These are phyloP conservation scores for Lactifluus hygrophoroides DNA, from an alignment of 768 basidiomycete genomes.

Conservation along the genomic window DNA sequence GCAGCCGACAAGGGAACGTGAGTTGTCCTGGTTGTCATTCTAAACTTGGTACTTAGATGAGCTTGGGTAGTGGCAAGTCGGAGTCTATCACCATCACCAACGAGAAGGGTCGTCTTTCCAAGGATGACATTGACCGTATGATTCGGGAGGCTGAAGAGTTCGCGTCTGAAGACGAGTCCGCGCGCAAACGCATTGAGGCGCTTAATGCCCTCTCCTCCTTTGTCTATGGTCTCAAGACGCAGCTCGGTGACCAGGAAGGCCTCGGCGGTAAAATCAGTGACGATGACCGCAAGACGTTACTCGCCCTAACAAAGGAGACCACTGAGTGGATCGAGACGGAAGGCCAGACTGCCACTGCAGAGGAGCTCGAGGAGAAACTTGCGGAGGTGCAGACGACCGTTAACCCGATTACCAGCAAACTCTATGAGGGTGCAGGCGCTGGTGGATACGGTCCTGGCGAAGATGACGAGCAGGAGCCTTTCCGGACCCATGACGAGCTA, in stretches of 20 bases:
- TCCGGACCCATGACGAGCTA: slow-evolving; percentile 39
- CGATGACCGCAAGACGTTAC: slow-evolving; percentile 78
- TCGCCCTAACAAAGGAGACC: slow-evolving; percentile 76
- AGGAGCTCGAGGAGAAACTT: slow-evolving; percentile 90
- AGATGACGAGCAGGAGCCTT: slow-evolving; percentile 34
- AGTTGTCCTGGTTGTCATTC: slow-evolving; percentile 20
- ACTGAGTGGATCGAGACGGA: slow-evolving; percentile 90
- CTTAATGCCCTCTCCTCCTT: slow-evolving; percentile 74
- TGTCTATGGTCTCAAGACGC: slow-evolving; percentile 81
- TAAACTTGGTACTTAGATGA: background rate
- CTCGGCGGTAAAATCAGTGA: slow-evolving; percentile 81
- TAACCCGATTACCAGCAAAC: slow-evolving; percentile 41
- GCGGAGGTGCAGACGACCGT: slow-evolving; percentile 31
- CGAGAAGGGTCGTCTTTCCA: slow-evolving; percentile 75
- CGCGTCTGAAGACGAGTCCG: slow-evolving; percentile 65
- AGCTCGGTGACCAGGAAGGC: slow-evolving; percentile 80
- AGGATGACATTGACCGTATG: slow-evolving; percentile 84
- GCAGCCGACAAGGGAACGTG: slow-evolving; percentile 91
- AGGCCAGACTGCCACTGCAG: slow-evolving; percentile 63
- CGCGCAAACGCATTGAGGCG: slow-evolving; percentile 78
- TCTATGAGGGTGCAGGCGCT: slow-evolving; percentile 25
- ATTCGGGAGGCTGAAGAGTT: slow-evolving; percentile 91
- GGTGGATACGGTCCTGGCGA: slow-evolving; percentile 22
- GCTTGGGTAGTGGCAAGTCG: slow-evolving; percentile 58
- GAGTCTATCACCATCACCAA: slow-evolving; percentile 92